phyloP scores from a whole-genome alignment of 805 yeast genomes.

The Candida ortonii region DNA sequence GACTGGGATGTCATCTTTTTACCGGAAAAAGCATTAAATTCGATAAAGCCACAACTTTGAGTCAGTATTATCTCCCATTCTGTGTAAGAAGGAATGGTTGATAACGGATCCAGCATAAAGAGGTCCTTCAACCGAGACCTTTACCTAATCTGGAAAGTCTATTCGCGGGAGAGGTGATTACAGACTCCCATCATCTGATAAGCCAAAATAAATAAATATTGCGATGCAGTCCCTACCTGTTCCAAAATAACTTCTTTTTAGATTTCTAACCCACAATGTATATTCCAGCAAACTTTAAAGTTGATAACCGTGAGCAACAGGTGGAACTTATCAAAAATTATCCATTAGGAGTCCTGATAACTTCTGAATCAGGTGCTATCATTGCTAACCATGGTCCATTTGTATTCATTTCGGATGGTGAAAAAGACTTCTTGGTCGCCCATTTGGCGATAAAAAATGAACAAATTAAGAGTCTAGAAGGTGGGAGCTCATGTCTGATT shows the following conservation, averaged over 20 bases:
- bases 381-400: conserved; percentile 61
- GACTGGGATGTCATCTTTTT: too few relatives aligned
- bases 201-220: too few relatives aligned
- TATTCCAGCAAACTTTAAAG: conserved; percentile 27
- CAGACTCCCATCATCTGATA: too few relatives aligned
- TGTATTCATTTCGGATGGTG: conserved; percentile 34
- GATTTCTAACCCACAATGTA: conserved; percentile 21
- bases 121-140: too few relatives aligned
- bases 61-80: too few relatives aligned
- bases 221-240: too few relatives aligned
- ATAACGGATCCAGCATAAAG: too few relatives aligned
- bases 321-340: conserved; percentile 40
- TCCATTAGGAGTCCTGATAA: conserved; percentile 54
- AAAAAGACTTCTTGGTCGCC: conserved; percentile 38
- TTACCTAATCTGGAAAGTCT: too few relatives aligned
- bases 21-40: too few relatives aligned
- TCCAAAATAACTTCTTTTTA: background rate
- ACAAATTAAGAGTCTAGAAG: conserved; percentile 43
- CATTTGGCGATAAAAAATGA: conserved; percentile 54
- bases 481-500: conserved; percentile 41
- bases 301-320: conserved; percentile 36
- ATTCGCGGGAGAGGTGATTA: too few relatives aligned
- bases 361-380: conserved; percentile 37
- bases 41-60: too few relatives aligned
- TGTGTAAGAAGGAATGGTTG: too few relatives aligned